Base-by-base conservation (phyloP, 1,139 yeast genomes). In the Hanseniaspora uvarum region DNA sequence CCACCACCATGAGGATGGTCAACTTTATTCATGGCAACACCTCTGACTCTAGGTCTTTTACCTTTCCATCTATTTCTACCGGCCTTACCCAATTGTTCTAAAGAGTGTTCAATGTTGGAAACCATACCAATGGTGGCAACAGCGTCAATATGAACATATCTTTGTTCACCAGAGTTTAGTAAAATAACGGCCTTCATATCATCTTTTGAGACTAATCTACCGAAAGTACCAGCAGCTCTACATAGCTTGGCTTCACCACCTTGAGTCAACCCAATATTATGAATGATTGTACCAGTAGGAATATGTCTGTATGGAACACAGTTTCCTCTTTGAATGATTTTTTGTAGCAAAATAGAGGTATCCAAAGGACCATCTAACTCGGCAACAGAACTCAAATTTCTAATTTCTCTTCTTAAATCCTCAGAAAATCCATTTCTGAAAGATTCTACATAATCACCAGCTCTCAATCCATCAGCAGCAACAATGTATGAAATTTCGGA, bases 1-100 rank as follows among this genome's bases (percentile, higher is more conserved):
- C 99, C 99, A 83, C 99, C 99, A 77, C 99, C 99, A 65, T 88
- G 94, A 61, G 99, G 99, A 74, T 92, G 99, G 71, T 92, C 97
- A 66, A 82, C 80, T 58, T 94, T 94, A 72, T 92, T 92, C 96
- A 87, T 87, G 53, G 98, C 98, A 62, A 88, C 87, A 79, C 99
- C 99, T 76, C 99, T 85, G 39, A 88, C 96, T 54, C 84, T 79
- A 36, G 99, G 98, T 70, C 98, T 81, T 64, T 83, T 82, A 60
- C 98, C 98, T 67, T 86, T 74, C 76, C 88, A 84, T 69, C 99
- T 83, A 54, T 83, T 75, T 70, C 97, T 81, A 63, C 99, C 99
- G 16, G 99, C 99, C 70, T 94, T 92, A 77, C 99, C 98, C 72
- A 88, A 78, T 55, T 86, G 79, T 58, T 81, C 78, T 61, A 87